Base-by-base conservation (phyloP, 352 stramenopile genomes). In the Pythium brassicae region DNA sequence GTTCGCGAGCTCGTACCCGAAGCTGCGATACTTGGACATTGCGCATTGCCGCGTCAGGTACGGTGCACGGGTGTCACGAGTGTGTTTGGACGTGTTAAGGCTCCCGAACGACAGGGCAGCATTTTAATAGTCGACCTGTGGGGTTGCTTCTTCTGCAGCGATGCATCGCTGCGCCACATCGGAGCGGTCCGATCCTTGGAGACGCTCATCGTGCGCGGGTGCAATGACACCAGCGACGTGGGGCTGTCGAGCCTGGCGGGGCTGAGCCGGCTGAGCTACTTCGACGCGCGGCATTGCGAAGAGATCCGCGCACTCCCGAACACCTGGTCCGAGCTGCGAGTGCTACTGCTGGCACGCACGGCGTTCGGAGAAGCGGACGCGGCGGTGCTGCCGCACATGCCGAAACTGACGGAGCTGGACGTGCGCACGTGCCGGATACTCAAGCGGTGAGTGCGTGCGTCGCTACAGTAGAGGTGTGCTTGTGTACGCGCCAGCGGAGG, bases 271-370 rank as follows among this genome's bases (percentile, higher is more conserved):
- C 26, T 87, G 25, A 71, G 71, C 39, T 78, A 87, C 53, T 89
- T 93, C 42, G 80, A 93, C 46, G 79, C 73, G 3, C 73, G 83
- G 12, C 76, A 89, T 50, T 93, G 83, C 43, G 66, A 74, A 55
- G 68, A 72, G 32, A 60, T 93, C 20, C 74, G 71, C 29, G 73
- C 69, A 3, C 55, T 91, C 20, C 69, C 68, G 20, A 63, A 50
- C 0, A 70, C 86, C 45, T 93, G 83, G 83, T 68, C 48, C 0
- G 45, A 80, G 26, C 62, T 93, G 19, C 51, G 68, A 17, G 73
- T 88, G 15, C 50, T 93, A 10, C 55, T 89, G 40, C 66, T 93
- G 10, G 69, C 70, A 23, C 71, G 78, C 49, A 87, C 74, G 4
- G 64, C 70, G 2, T 93, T 93, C 62, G 64, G 66, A 0, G 83